Percentiles rank a stretch among this genome's conserved stretches.
Evolutionary conservation across 805 yeast species (phyloP).

Genomic region (Kockiozyma suomiensis): DNA sequence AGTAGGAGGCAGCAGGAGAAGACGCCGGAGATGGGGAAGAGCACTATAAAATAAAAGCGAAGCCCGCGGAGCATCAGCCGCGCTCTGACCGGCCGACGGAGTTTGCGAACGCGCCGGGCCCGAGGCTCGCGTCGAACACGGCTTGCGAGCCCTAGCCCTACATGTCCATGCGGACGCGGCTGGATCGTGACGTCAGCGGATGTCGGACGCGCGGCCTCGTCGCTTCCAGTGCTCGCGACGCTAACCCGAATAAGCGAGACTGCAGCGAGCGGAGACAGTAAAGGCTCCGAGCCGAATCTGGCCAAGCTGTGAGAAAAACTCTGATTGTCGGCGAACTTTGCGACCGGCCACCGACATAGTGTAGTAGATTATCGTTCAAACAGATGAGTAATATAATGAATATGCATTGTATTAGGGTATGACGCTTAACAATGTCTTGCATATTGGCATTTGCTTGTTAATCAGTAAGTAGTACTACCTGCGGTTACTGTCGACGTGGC

Average conservation of each 20-base stretch:
- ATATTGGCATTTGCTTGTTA: constrained; percentile 69
- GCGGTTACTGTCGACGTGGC: constrained; percentile 80
- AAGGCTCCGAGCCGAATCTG: background rate
- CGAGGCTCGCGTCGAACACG: background rate
- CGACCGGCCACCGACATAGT: background rate
- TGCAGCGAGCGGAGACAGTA: background rate
- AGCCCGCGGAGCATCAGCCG: background rate
- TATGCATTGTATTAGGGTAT: constrained; percentile 64
- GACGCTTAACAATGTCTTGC: constrained; percentile 59
- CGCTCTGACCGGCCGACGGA: constrained; percentile 17
- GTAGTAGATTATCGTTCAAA: too few relatives aligned
- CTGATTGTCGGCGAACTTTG: background rate
- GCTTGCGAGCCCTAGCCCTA: too few relatives aligned
- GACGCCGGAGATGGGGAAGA: background rate
- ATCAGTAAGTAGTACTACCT: too few relatives aligned
- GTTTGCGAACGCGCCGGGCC: constrained; percentile 6
- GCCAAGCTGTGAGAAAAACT: too few relatives aligned
- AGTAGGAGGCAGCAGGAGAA: too few relatives aligned
- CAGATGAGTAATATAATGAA: constrained; percentile 75
- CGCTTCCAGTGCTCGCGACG: constrained; percentile 7
- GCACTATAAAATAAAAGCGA: background rate
- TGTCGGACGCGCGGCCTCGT: constrained; percentile 3
- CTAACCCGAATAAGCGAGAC: background rate
- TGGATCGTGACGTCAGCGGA: background rate
- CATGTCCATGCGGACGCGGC: too few relatives aligned